Evolutionary conservation across 2,329 filamentous ascomycete species (phyloP).

Genomic region (Aaosphaeria arxii): DNA sequence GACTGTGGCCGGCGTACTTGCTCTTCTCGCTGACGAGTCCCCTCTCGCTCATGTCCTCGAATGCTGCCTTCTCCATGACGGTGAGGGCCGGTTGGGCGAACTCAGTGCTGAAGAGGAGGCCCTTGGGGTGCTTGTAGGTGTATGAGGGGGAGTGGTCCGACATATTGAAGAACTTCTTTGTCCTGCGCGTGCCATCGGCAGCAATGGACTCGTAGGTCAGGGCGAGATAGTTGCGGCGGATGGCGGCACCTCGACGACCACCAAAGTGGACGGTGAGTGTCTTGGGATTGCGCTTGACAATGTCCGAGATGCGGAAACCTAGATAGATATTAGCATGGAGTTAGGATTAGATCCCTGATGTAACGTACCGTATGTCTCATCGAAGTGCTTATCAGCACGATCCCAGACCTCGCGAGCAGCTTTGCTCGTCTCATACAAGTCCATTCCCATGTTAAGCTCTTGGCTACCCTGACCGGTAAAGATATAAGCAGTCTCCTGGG

Average conservation of each 20-base stretch:
- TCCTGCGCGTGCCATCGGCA: slow-evolving; percentile 4
- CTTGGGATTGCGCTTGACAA: slow-evolving; percentile 40
- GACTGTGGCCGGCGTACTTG: slow-evolving; percentile 11
- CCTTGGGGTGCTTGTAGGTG: slow-evolving; percentile 10
- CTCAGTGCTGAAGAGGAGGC: slow-evolving; percentile 17
- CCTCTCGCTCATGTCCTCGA: slow-evolving; percentile 6
- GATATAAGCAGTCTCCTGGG: slow-evolving; percentile 32
- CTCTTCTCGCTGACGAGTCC: slow-evolving; percentile 3
- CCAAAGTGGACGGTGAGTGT: slow-evolving; percentile 38
- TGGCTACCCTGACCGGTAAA: slow-evolving; percentile 45
- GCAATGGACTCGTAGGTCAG: slow-evolving; percentile 10
- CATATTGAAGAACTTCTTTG: slow-evolving; percentile 12
- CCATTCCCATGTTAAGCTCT: slow-evolving; percentile 42
- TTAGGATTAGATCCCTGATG: background rate
- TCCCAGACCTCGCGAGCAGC: slow-evolving; percentile 47
- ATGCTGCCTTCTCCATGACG: slow-evolving; percentile 7
- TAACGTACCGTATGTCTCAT: slow-evolving; percentile 29
- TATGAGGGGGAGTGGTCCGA: slow-evolving; percentile 9
- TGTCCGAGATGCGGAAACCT: slow-evolving; percentile 33
- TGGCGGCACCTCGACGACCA: slow-evolving; percentile 27
- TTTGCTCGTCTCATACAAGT: slow-evolving; percentile 34
- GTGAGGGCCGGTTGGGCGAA: slow-evolving; percentile 20
- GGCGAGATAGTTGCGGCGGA: slow-evolving; percentile 35
- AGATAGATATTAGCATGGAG: background rate
- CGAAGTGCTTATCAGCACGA: slow-evolving; percentile 47